Evolutionary conservation across 1,284 basidiomycete genomes (phyloP).

Genomic region (Taiwanofungus camphoratus): DNA sequence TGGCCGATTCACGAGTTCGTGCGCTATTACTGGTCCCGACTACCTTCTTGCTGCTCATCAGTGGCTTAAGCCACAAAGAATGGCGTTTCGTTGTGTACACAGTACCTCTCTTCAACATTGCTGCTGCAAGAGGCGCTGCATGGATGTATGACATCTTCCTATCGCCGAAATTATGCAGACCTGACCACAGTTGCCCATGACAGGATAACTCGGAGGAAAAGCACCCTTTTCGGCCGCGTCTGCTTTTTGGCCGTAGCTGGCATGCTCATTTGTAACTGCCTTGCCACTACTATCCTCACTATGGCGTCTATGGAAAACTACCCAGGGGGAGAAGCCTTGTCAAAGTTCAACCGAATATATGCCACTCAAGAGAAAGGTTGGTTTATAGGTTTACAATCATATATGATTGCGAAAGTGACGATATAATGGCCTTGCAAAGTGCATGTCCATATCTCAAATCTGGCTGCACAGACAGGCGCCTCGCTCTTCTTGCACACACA

Average conservation of each 20-base stretch:
- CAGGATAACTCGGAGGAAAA: constrained; percentile 44
- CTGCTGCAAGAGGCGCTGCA: constrained; percentile 61
- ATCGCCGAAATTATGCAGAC: not conserved
- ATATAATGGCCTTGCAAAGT: constrained; percentile 34
- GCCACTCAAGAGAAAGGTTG: constrained; percentile 30
- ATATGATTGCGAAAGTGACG: too few relatives aligned
- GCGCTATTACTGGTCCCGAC: constrained; percentile 48
- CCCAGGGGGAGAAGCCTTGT: constrained; percentile 81
- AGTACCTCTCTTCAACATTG: constrained; percentile 78
- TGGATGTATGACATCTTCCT: constrained; percentile 45
- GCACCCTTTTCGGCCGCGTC: constrained; percentile 38
- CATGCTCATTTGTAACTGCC: constrained; percentile 46
- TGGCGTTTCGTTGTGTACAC: constrained; percentile 94
- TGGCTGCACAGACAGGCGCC: constrained; percentile 87
- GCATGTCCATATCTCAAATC: constrained; percentile 75
- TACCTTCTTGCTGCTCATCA: constrained; percentile 63
- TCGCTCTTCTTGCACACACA: constrained; percentile 82
- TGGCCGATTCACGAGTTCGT: constrained; percentile 44
- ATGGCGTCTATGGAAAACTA: constrained; percentile 75
- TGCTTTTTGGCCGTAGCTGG: constrained; percentile 38
- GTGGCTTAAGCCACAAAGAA: constrained; percentile 83
- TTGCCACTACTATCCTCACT: constrained; percentile 48
- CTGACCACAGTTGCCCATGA: not conserved
- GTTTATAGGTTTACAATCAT: too few relatives aligned
- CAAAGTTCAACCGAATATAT: constrained; percentile 51